These are phyloP conservation scores for Podospora didyma DNA, from an alignment of 495 filamentous ascomycete species.

Conservation along the genomic window DNA sequence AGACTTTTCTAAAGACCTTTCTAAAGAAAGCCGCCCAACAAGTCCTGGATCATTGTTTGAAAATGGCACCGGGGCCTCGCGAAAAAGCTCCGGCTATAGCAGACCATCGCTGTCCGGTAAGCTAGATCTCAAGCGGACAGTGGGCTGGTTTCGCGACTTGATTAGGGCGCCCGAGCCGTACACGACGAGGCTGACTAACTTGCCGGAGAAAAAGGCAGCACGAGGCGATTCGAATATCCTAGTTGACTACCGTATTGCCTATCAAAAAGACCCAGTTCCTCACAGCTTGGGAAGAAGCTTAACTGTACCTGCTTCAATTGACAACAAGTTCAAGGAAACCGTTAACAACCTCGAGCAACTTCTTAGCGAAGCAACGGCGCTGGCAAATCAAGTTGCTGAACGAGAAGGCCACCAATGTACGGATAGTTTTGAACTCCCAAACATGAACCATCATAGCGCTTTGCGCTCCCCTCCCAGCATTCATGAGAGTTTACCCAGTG, in stretches of 20 bases:
- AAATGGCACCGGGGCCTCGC: neutral
- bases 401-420: conserved; percentile 14
- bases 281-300: conserved; percentile 7
- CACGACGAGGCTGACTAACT: conserved; percentile 14
- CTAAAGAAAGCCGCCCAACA: neutral
- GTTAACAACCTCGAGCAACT: conserved; percentile 44
- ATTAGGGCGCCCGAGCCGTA: conserved; percentile 17
- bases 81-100: neutral
- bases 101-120: conserved; percentile 5
- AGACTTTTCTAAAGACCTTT: neutral
- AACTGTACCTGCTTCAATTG: conserved; percentile 9
- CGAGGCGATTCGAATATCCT: neutral
- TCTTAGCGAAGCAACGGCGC: conserved; percentile 40
- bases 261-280: neutral
- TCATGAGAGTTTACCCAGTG: conserved; percentile 13
- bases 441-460: conserved; percentile 8
- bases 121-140: conserved; percentile 11
- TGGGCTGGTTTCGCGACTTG: conserved; percentile 21
- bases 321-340: conserved; percentile 27
- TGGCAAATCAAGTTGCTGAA: conserved; percentile 37
- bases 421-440: conserved; percentile 6
- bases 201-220: conserved; percentile 3
- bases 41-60: neutral
- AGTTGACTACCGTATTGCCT: neutral
- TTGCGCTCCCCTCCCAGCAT: conserved; percentile 11